phyloP scores from a whole-genome alignment of 495 filamentous ascomycete species.

The Oleoguttula mirabilis region DNA sequence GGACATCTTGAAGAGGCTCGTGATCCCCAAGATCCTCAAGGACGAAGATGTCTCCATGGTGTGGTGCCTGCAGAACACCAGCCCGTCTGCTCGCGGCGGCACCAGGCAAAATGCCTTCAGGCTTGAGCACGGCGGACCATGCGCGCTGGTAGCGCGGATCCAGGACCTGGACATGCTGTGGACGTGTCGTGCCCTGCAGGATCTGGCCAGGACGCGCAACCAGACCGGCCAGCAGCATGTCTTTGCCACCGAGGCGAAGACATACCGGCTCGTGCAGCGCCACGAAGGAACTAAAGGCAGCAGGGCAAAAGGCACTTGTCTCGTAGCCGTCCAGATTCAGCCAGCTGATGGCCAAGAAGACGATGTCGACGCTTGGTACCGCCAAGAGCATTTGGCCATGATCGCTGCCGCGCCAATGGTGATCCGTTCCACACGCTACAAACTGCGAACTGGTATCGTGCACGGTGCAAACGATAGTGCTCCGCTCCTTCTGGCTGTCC shows the following conservation, averaged over 20 bases:
- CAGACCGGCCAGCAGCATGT: background rate
- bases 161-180: conserved; percentile 8
- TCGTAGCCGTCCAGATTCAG: conserved; percentile 5
- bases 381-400: conserved; percentile 4
- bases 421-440: conserved; percentile 7
- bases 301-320: conserved; percentile 4
- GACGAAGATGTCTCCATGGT: conserved; percentile 2
- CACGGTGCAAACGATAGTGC: conserved; percentile 2
- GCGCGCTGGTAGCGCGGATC: conserved; percentile 2
- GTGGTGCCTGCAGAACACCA: conserved; percentile 3
- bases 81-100: conserved; percentile 6
- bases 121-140: conserved; percentile 6
- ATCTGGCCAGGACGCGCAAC: background rate
- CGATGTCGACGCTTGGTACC: conserved; percentile 10
- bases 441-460: background rate
- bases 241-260: conserved; percentile 6
- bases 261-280: conserved; percentile 9
- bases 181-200: conserved; percentile 5
- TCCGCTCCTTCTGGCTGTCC: conserved; percentile 1
- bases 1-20: background rate
- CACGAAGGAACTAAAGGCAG: conserved; percentile 1
- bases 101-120: conserved; percentile 1
- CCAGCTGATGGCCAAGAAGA: conserved; percentile 4
- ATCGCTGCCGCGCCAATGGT: conserved; percentile 2
- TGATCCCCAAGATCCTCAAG: conserved; percentile 3